Base-by-base conservation (phyloP, 1,284 basidiomycete genomes). In the Inonotus obliquus region DNA sequence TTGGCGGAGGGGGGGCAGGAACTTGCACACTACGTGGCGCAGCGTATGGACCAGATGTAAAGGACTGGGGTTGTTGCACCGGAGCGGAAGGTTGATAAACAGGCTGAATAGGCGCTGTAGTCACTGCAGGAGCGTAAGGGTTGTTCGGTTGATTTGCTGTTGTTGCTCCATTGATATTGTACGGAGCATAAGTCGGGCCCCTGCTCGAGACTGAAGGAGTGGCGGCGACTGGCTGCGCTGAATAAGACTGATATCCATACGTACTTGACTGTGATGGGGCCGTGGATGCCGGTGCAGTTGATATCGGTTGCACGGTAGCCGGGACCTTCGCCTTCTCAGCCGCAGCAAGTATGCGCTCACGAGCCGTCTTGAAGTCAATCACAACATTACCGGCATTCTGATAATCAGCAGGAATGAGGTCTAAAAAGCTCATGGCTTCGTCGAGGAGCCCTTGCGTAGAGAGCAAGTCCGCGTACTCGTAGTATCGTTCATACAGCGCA, bases 381-480 rank as follows among this genome's bases (percentile, higher is more conserved):
- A 74, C 72, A 17, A 78, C 73, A 6, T 77, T 78, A n/a, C 76
- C 74, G 2, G 78, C 77, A 14, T 87, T 88, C 48, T 84, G 81
- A 74, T 97, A 98, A 63, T 88, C 88, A 14, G 77, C 69, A 1
- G 97, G 96, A 0, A 89, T 94, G 68, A 93, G 79, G 69, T 86
- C 83, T 69, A 97, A 77, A 74, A 93, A 97, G 59, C 81, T 79
- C 41, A 90, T 83, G 0, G 95, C 96, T 61, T 95, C 86, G 65
- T 87, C 83, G 56, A 96, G 77, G 32, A 97, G 81, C 49, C 96
- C 96, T 71, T 99, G 96, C 0, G 91, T 84, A 9, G 93, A 91
- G 35, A 99, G 81, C 62, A 98, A 76, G 68, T 97, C 92, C 11
- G 96, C 94, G 70, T 99, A 99, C 76, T 98, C 96, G 70, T 92